These are phyloP conservation scores for Trichophaea hybrida DNA, from an alignment of 2,329 filamentous ascomycete genomes.

Conservation along the genomic window DNA sequence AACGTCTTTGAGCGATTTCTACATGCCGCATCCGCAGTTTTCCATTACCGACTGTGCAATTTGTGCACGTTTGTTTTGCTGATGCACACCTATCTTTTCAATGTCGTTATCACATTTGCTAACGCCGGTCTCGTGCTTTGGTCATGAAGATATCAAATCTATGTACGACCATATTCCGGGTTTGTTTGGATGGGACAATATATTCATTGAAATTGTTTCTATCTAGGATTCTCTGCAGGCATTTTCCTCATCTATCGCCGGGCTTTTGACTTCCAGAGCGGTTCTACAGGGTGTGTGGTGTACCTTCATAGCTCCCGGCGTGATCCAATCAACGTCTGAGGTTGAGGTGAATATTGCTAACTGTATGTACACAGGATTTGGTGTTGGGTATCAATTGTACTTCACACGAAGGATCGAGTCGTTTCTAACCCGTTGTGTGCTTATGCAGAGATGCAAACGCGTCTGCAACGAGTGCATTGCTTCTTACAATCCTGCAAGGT, in stretches of 20 bases:
- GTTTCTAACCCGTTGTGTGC: conserved; percentile 26
- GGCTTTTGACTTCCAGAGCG: conserved; percentile 65
- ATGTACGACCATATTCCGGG: conserved; percentile 36
- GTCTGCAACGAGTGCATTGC: conserved; percentile 63
- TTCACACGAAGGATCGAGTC: background rate
- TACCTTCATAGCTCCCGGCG: conserved; percentile 46
- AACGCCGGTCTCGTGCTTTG: background rate
- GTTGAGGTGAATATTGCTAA: conserved; percentile 8
- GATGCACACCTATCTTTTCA: background rate
- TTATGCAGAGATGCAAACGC: conserved; percentile 66
- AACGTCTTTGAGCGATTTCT: background rate
- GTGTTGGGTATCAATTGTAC: conserved; percentile 20
- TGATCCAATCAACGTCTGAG: conserved; percentile 1
- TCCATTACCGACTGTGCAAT: too few relatives aligned
- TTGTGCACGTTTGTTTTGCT: too few relatives aligned
- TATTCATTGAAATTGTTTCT: conserved; percentile 8
- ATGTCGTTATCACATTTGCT: background rate
- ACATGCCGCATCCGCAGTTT: background rate
- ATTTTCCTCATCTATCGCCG: conserved; percentile 68
- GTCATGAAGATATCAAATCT: conserved; percentile 47
- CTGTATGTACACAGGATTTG: conserved; percentile 17
- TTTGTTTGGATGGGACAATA: conserved; percentile 3
- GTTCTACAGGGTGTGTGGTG: conserved; percentile 53
- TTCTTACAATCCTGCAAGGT: conserved; percentile 63
- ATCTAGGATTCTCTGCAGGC: conserved; percentile 60